Percentiles rank a stretch among this genome's conserved stretches.
phyloP scores from a whole-genome alignment of 768 basidiomycete species.

The Suillus lakei region DNA sequence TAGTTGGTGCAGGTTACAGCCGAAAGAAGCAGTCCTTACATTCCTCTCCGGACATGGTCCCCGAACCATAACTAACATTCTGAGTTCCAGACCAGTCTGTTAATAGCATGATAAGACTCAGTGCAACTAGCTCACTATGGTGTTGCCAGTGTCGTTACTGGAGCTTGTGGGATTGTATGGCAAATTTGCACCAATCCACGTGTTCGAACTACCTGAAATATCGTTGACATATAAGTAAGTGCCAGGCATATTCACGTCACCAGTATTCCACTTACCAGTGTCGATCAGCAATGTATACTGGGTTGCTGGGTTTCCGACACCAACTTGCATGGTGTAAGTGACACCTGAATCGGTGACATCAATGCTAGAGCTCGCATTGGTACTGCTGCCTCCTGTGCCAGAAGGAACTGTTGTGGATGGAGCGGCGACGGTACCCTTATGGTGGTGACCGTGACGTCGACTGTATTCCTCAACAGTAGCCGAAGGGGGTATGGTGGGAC shows the following conservation, averaged over 20 bases:
- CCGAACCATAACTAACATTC: slow-evolving; percentile 60
- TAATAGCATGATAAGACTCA: slow-evolving; percentile 18
- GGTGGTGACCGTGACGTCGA: slow-evolving; percentile 33
- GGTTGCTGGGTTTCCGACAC: slow-evolving; percentile 52
- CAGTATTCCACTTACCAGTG: slow-evolving; percentile 41
- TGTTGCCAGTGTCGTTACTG: slow-evolving; percentile 40
- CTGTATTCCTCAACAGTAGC: slow-evolving; percentile 35
- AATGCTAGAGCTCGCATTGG: slow-evolving; percentile 37
- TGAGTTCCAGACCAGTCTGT: slow-evolving; percentile 20
- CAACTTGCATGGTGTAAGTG: slow-evolving; percentile 55
- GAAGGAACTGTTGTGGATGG: slow-evolving; percentile 43
- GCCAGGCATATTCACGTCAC: neutral
- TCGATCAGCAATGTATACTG: slow-evolving; percentile 57
- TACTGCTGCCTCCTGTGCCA: slow-evolving; percentile 31
- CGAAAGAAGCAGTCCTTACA: slow-evolving; percentile 35
- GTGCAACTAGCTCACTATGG: slow-evolving; percentile 38
- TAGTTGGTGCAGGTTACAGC: neutral
- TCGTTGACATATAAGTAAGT: neutral
- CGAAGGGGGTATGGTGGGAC: slow-evolving; percentile 57
- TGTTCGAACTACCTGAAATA: slow-evolving; percentile 45
- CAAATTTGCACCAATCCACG: slow-evolving; percentile 58
- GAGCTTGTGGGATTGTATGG: slow-evolving; percentile 48
- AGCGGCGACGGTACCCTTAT: neutral
- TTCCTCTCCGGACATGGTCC: slow-evolving; percentile 56
- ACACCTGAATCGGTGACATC: slow-evolving; percentile 59